Conservation (phyloP, 2,329 filamentous ascomycete genomes). For the Hypoxylon sp. region DNA sequence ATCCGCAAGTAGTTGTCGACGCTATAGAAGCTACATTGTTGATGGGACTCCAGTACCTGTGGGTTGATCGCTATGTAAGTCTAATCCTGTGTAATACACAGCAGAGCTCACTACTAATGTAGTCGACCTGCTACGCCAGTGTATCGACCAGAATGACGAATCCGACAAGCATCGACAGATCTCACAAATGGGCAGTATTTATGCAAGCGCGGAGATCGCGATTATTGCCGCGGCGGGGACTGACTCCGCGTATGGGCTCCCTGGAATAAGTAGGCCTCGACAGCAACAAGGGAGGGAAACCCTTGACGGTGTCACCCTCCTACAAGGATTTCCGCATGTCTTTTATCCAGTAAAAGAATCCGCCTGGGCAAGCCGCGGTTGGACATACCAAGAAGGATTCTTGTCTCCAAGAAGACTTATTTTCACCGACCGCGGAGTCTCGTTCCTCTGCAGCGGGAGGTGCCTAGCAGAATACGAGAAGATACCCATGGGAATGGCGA, state of each 20-base stretch:
- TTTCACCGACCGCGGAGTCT: not conserved
- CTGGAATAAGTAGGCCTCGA: not conserved
- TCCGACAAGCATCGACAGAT: conserved; percentile 13
- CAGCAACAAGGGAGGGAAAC: not conserved
- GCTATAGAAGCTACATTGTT: not conserved
- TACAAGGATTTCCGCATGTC: not conserved
- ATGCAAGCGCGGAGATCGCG: conserved; percentile 18
- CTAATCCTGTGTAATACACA: not conserved
- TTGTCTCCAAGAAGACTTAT: conserved; percentile 17
- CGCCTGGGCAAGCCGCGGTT: not conserved
- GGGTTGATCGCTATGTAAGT: not conserved
- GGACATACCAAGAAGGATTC: not conserved
- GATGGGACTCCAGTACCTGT: not conserved
- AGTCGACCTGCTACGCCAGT: not conserved
- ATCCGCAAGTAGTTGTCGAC: not conserved
- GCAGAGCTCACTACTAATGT: not conserved
- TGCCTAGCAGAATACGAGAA: not conserved
- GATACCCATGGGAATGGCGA: not conserved
- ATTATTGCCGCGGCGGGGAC: conserved; percentile 6
- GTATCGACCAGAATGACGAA: conserved; percentile 7
- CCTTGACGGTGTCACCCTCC: not conserved
- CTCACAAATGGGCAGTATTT: conserved; percentile 24
- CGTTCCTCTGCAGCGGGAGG: not conserved
- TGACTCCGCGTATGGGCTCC: not conserved
- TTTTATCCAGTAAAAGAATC: not conserved